Evolutionary conservation across 371 early-diverging fungal species (phyloP).

Genomic region (Funneliformis caledonium): DNA sequence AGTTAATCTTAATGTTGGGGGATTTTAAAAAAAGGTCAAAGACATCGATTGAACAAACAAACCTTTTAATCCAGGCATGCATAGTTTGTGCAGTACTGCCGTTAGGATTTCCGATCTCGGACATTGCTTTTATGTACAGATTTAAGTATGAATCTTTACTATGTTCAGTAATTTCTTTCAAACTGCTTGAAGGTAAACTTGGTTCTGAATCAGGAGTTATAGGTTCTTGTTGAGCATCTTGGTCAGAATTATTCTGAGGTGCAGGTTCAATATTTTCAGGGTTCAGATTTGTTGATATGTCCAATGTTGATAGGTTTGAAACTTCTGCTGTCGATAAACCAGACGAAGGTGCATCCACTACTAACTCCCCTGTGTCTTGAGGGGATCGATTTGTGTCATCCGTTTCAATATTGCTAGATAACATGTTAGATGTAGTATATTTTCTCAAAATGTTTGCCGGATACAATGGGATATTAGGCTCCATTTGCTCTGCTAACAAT

Average conservation of each 20-base stretch:
- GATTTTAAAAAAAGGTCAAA: too few relatives aligned
- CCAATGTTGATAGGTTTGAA: not conserved
- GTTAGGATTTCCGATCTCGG: not conserved
- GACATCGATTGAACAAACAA: not conserved
- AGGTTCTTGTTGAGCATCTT: not conserved
- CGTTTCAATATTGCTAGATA: not conserved
- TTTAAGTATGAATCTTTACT: not conserved
- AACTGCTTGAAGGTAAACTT: not conserved
- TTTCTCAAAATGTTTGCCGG: conserved; percentile 3
- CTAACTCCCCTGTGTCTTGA: not conserved
- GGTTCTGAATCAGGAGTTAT: not conserved
- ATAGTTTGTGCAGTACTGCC: not conserved
- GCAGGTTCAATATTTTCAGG: not conserved
- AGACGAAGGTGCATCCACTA: not conserved
- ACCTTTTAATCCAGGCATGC: conserved; percentile 6
- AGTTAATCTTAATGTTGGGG: not conserved
- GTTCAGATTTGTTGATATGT: not conserved
- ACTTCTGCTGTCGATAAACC: not conserved
- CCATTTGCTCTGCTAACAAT: conserved; percentile 18
- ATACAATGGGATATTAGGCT: conserved; percentile 32
- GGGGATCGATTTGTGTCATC: not conserved
- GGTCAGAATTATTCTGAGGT: not conserved
- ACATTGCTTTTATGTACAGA: not conserved
- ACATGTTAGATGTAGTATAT: not conserved
- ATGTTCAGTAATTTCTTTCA: not conserved